Percentiles rank a stretch among this genome's conserved stretches.
Evolutionary conservation across 352 stramenopile genomes (phyloP).

Genomic region (Globisporangium megalacanthum): DNA sequence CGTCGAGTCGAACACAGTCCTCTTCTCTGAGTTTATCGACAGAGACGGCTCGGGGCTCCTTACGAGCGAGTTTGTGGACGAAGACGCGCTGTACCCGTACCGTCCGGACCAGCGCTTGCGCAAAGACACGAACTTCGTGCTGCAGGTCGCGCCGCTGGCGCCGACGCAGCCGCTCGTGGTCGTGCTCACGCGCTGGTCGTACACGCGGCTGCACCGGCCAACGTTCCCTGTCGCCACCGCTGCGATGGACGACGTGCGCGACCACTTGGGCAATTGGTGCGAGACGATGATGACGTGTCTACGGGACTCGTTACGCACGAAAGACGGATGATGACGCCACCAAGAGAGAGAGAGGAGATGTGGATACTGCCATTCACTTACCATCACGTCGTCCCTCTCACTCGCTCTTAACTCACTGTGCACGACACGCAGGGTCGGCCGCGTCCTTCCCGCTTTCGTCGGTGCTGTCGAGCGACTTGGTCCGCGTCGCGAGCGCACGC

Average conservation of each 20-base stretch:
- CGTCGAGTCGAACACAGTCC: constrained; percentile 29
- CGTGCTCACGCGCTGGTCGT: constrained; percentile 35
- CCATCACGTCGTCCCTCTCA: no score
- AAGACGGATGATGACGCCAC: no score
- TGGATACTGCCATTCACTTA: no score
- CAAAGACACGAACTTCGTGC: constrained; percentile 24
- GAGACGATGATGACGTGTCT: neutral
- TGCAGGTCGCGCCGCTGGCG: neutral
- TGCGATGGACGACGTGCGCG: constrained; percentile 2
- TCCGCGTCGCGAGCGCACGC: constrained; percentile 6
- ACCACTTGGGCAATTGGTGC: constrained; percentile 3
- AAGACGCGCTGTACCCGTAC: constrained; percentile 41
- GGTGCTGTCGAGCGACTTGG: constrained; percentile 1
- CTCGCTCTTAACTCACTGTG: neutral
- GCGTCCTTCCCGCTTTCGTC: neutral
- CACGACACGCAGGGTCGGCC: neutral
- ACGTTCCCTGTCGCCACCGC: constrained; percentile 16
- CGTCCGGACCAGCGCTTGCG: constrained; percentile 31
- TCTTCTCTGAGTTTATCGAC: constrained; percentile 30
- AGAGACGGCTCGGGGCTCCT: constrained; percentile 27
- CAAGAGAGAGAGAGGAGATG: no score
- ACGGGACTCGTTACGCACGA: no score
- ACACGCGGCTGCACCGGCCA: constrained; percentile 26
- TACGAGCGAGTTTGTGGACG: constrained; percentile 31
- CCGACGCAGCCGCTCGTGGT: constrained; percentile 23